Evolutionary conservation across 2,329 filamentous ascomycete genomes (phyloP).

Genomic region (Calonectria montana): DNA sequence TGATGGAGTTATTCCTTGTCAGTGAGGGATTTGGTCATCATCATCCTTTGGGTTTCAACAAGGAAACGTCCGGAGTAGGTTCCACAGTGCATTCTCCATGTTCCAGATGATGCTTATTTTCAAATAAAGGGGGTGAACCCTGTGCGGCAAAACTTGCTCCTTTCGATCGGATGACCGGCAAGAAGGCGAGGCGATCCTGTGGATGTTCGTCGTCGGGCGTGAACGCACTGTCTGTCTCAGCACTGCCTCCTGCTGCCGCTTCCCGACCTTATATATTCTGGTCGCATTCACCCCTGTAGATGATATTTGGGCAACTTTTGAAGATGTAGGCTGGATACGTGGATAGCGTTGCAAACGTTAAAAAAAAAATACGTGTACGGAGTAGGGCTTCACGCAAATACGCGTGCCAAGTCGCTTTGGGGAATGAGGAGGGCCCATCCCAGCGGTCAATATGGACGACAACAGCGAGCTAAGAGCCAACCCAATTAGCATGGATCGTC

Average conservation of each 20-base stretch:
- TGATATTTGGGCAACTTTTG: not conserved
- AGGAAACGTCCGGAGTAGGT: not conserved
- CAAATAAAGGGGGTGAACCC: not conserved
- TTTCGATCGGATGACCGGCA: not conserved
- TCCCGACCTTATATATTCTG: not conserved
- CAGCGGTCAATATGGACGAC: not conserved
- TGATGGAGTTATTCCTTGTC: not conserved
- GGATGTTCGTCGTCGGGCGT: not conserved
- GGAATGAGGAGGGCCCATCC: not conserved
- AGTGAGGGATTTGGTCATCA: not conserved
- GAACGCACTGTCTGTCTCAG: not conserved
- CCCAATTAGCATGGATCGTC: too few species aligned
- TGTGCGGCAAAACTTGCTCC: not conserved
- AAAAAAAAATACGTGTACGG: not conserved
- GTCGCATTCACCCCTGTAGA: not conserved
- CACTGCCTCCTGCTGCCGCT: not conserved
- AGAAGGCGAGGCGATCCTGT: not conserved
- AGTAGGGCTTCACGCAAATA: conserved; percentile 4
- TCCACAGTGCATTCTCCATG: not conserved
- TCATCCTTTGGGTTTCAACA: not conserved
- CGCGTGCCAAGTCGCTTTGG: not conserved
- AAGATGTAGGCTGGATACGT: not conserved
- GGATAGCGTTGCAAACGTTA: not conserved
- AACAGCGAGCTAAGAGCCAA: too few species aligned
- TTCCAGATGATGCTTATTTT: not conserved